Conservation (phyloP, 495 filamentous ascomycete genomes). For the Lentithecium fluviatile region DNA sequence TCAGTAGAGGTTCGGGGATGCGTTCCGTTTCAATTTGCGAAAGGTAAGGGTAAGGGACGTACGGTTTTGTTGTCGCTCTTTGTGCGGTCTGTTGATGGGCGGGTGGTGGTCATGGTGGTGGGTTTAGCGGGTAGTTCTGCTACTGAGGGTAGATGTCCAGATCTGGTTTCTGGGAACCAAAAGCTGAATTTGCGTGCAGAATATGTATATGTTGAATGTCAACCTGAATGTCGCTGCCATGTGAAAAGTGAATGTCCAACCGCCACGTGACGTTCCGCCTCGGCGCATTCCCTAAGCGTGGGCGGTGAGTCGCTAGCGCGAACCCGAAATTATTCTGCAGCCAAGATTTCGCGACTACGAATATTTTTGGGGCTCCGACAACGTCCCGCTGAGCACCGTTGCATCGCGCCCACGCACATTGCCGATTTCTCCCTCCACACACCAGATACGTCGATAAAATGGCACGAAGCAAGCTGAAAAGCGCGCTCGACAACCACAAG, state of each 20-base stretch:
- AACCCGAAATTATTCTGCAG: conserved; percentile 12
- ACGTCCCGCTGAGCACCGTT: background rate
- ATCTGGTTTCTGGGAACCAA: no score
- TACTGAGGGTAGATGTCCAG: no score
- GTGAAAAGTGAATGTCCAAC: background rate
- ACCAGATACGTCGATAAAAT: conserved; percentile 25
- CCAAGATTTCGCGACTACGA: conserved; percentile 27
- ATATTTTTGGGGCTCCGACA: conserved; percentile 7
- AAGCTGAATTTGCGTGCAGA: background rate
- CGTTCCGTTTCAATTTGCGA: no score
- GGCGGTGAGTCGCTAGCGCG: conserved; percentile 29
- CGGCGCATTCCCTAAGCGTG: conserved; percentile 12
- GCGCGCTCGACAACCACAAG: conserved; percentile 42
- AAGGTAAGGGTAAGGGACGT: background rate
- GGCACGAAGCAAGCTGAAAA: conserved; percentile 40
- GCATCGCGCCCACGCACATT: background rate
- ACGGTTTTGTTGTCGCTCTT: conserved; percentile 4
- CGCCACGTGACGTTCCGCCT: conserved; percentile 5
- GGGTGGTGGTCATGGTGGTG: background rate
- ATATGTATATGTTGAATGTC: background rate
- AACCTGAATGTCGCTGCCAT: background rate
- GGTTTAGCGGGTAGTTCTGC: no score
- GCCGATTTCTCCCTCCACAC: background rate
- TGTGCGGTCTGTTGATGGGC: conserved; percentile 9
- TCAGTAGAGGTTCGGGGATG: conserved; percentile 12